Evolutionary conservation across 345 rosid genomes (phyloP).

Genomic region (Camelina laxa): DNA sequence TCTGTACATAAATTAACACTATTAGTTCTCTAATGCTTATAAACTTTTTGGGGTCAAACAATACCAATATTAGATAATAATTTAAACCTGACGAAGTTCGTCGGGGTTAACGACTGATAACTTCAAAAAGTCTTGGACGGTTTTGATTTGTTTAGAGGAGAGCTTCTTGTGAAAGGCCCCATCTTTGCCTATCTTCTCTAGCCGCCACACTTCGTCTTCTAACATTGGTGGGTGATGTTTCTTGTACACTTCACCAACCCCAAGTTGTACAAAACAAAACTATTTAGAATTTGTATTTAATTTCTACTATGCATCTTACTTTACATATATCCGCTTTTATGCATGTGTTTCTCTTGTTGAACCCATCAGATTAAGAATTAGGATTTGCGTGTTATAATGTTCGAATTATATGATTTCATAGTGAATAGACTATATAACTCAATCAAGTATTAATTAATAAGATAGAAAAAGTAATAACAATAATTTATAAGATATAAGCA

Average conservation of each 20-base stretch:
- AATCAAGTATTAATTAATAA: neutral
- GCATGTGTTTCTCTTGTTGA: conserved; percentile 18
- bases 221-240: conserved; percentile 87
- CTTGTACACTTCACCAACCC: conserved; percentile 73
- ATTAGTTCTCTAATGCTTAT: neutral
- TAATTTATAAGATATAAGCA: neutral
- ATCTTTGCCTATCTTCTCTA: conserved; percentile 83
- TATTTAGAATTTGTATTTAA: neutral
- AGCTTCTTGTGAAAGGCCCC: conserved; percentile 90
- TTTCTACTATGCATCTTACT: conserved; percentile 4
- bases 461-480: too few species aligned
- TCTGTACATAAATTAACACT: conserved; percentile 47
- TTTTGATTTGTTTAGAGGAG: conserved; percentile 42
- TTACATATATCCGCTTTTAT: neutral
- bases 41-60: neutral
- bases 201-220: conserved; percentile 88
- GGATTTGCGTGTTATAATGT: conserved; percentile 4
- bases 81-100: conserved; percentile 63
- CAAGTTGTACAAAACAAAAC: conserved; percentile 12
- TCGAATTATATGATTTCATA: conserved; percentile 2
- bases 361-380: conserved; percentile 18
- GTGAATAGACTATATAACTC: neutral
- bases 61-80: neutral
- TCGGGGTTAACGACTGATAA: conserved; percentile 56
- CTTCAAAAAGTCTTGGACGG: conserved; percentile 85